Evolutionary conservation across 2,329 filamentous ascomycete genomes (phyloP), one percentile per base, ranked within the genome.

Genomic region (Exophiala alcalophila): DNA sequence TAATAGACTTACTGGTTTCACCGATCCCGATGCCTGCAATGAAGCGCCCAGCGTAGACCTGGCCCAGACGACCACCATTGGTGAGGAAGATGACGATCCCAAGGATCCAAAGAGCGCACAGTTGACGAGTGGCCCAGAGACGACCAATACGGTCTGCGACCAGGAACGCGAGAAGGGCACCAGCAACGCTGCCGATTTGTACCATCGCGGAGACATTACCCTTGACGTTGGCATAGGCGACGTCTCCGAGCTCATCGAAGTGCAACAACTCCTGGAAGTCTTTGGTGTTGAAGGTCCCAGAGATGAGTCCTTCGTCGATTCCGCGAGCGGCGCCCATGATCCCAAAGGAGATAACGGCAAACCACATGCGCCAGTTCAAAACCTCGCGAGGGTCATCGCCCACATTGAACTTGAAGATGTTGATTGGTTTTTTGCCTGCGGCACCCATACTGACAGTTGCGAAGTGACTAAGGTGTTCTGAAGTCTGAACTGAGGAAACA

Each of bases 21-120:
- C 67, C 39, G 20, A 47, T 47, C 26, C 67, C 67, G 3, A 70
- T 54, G 4, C 67, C 67, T 15, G 67, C 65, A 35, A 70, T 62
- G 40, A 70, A 65, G n/a, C 67, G 60, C 23, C 67, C 66, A 5
- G 66, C 67, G 44, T 70, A 68, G 7, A 70, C 59, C 16, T 64
- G 63, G 7, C 65, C 65, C 5, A 70, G 55, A 20, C 54, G 57
- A 16, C 63, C 63, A 29, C 49, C 47, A 6, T 61, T 50, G 5
- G 59, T 61, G 24, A 65, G 56, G 44, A 61, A 61, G 31, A 68
- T 57, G 6, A 64, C 44, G 2, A 60, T 54, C 9, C 54, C 54
- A 7, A 55, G 23, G 15, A 57, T 50, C 54, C 54, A 57, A 7
- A 55, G 31, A 11, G 45, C 14, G 25, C 52, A 39, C 36, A 39